phyloP scores from a whole-genome alignment of 2,329 filamentous ascomycete species.

The Pleoardoris graminearum region DNA sequence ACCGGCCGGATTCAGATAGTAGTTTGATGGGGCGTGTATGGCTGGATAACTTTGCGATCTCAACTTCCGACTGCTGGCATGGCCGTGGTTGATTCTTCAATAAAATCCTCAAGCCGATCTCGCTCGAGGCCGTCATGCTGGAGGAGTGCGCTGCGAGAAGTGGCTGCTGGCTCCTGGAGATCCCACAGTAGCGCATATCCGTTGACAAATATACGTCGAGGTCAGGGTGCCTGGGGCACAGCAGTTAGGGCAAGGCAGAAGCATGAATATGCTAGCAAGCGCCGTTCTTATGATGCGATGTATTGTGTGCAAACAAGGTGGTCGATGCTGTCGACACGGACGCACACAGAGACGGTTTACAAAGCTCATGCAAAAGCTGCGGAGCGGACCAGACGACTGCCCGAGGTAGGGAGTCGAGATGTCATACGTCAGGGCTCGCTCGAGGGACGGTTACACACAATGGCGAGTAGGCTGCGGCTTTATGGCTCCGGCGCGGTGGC shows the following conservation, averaged over 20 bases:
- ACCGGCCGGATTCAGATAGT: not conserved
- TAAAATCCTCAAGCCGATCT: conserved; percentile 11
- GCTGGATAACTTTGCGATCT: too few relatives aligned
- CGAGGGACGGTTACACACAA: conserved; percentile 5
- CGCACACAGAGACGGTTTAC: conserved; percentile 11
- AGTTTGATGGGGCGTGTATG: not conserved
- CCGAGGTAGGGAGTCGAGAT: conserved; percentile 10
- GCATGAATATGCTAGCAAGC: not conserved
- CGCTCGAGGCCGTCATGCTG: conserved; percentile 20
- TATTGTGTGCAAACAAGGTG: conserved; percentile 17
- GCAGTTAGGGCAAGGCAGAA: conserved; percentile 14
- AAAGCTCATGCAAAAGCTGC: conserved; percentile 5
- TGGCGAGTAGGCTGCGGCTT: conserved; percentile 2
- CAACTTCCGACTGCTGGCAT: conserved; percentile 16
- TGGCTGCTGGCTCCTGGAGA: conserved; percentile 13
- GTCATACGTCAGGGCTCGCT: conserved; percentile 10
- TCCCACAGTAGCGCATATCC: conserved; percentile 12
- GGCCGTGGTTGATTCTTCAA: conserved; percentile 26
- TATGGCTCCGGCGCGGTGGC: conserved; percentile 1
- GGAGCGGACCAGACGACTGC: conserved; percentile 18
- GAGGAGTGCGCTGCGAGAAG: conserved; percentile 1
- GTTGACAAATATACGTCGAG: conserved; percentile 28
- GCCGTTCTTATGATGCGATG: conserved; percentile 12
- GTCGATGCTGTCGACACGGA: conserved; percentile 1
- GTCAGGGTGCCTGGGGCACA: conserved; percentile 18